phyloP scores from a whole-genome alignment of 2,329 filamentous ascomycete species.

The Penicillium expansum region DNA sequence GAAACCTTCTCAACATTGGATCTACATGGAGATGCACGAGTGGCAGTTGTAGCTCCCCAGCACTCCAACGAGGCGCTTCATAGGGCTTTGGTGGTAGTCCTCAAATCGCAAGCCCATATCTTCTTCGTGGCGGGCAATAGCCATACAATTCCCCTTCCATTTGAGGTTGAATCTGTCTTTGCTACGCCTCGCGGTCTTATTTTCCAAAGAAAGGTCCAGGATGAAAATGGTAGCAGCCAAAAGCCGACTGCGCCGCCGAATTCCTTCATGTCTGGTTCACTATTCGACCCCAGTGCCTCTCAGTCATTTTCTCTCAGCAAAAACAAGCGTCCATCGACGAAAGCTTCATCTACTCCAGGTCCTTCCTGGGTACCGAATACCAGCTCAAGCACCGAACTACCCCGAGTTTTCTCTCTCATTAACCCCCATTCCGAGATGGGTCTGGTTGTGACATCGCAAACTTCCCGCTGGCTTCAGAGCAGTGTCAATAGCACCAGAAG shows the following conservation, averaged over 20 bases:
- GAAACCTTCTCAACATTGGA: conserved; percentile 25
- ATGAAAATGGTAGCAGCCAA: conserved; percentile 19
- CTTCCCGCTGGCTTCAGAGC: conserved; percentile 33
- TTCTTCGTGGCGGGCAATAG: conserved; percentile 85
- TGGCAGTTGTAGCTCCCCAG: conserved; percentile 18
- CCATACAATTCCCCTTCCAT: conserved; percentile 89
- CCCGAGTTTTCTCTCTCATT: conserved; percentile 74
- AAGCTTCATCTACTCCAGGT: conserved; percentile 51
- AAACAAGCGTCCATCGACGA: conserved; percentile 47
- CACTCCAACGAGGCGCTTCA: conserved; percentile 31
- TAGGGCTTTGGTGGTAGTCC: conserved; percentile 79
- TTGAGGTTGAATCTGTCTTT: conserved; percentile 86
- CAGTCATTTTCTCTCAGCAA: conserved; percentile 34
- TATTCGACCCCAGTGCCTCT: conserved; percentile 33
- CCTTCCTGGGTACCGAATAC: conserved; percentile 58
- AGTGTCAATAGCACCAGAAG: conserved; percentile 24
- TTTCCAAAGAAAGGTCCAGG: conserved; percentile 71
- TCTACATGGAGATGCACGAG: conserved; percentile 24
- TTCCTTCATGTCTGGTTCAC: conserved; percentile 75
- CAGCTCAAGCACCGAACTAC: conserved; percentile 54
- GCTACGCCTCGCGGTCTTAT: conserved; percentile 79
- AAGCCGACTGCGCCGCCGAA: conserved; percentile 66
- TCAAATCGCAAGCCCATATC: conserved; percentile 89
- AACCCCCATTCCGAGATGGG: conserved; percentile 85
- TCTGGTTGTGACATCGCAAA: conserved; percentile 63